These are phyloP conservation scores for Jasminum sambac DNA, from an alignment of 257 asterid genomes.

Conservation along the genomic window DNA sequence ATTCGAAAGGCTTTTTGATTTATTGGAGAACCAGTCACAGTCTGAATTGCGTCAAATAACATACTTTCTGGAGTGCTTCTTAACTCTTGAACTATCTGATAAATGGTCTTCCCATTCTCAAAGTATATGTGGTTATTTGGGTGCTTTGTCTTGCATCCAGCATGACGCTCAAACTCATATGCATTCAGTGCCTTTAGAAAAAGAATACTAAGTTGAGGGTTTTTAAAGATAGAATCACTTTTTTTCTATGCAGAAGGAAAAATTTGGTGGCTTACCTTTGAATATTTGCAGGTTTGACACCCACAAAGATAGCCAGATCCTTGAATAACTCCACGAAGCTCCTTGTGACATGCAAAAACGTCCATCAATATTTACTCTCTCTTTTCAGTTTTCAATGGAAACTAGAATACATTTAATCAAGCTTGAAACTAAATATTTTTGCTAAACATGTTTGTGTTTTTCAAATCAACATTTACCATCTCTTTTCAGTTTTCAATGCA, in stretches of 20 bases:
- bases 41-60: slow-evolving; percentile 79
- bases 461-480: background rate
- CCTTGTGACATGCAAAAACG: slow-evolving; percentile 46
- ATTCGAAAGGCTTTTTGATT: slow-evolving; percentile 88
- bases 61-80: slow-evolving; percentile 74
- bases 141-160: slow-evolving; percentile 89
- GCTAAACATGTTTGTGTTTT: background rate
- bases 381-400: slow-evolving; percentile 4
- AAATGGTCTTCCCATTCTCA: slow-evolving; percentile 86
- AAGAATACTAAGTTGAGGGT: background rate
- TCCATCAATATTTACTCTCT: slow-evolving; percentile 7
- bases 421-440: background rate
- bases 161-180: slow-evolving; percentile 91
- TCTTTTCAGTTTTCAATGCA: background rate
- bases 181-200: slow-evolving; percentile 77
- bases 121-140: slow-evolving; percentile 93
- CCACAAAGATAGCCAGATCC: slow-evolving; percentile 93
- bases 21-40: slow-evolving; percentile 85
- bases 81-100: slow-evolving; percentile 92
- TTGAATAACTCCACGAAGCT: slow-evolving; percentile 84
- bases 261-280: slow-evolving; percentile 54
- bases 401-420: slow-evolving; percentile 2
- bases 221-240: background rate
- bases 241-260: background rate
- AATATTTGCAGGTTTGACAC: slow-evolving; percentile 76